Conservation (phyloP, 192 early-diverging fungal genomes). For the Bifiguratus adelaidae region DNA sequence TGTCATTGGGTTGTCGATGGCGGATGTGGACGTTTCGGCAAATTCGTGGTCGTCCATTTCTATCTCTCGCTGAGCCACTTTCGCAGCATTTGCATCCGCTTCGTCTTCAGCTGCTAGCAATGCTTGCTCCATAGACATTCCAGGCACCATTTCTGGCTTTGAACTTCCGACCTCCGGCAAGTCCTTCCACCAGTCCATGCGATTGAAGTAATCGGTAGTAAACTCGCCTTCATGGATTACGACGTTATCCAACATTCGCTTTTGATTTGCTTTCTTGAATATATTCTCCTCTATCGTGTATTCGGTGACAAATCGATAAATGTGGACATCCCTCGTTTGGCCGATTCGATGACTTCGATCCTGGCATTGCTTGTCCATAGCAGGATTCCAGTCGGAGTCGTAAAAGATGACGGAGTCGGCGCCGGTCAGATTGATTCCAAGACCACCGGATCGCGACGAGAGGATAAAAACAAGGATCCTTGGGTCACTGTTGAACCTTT, state of each 20-base stretch:
- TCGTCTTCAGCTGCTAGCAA: conserved; percentile 55
- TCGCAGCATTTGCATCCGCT: conserved; percentile 45
- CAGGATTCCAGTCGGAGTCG: conserved; percentile 72
- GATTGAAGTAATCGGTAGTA: conserved; percentile 51
- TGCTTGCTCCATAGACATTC: conserved; percentile 42
- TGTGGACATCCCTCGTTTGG: conserved; percentile 61
- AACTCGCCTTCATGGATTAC: conserved; percentile 75
- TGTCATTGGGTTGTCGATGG: neutral
- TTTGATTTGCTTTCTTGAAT: conserved; percentile 67
- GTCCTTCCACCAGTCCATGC: conserved; percentile 51
- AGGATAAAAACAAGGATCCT: conserved; percentile 46
- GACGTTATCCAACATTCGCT: conserved; percentile 65
- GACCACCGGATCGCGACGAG: conserved; percentile 58
- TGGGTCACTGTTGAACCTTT: conserved; percentile 46
- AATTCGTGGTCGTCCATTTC: conserved; percentile 50
- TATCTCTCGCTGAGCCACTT: conserved; percentile 42
- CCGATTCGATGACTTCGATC: conserved; percentile 61
- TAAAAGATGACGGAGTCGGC: conserved; percentile 74
- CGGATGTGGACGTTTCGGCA: conserved; percentile 23
- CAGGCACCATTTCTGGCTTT: conserved; percentile 8
- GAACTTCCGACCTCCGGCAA: conserved; percentile 38
- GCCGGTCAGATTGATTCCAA: conserved; percentile 70
- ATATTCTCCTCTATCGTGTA: conserved; percentile 71
- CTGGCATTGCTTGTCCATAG: conserved; percentile 64
- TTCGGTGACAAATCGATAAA: conserved; percentile 65